Evolutionary conservation across 2,329 filamentous ascomycete species (phyloP).

Genomic region (Byssochlamys sp.): DNA sequence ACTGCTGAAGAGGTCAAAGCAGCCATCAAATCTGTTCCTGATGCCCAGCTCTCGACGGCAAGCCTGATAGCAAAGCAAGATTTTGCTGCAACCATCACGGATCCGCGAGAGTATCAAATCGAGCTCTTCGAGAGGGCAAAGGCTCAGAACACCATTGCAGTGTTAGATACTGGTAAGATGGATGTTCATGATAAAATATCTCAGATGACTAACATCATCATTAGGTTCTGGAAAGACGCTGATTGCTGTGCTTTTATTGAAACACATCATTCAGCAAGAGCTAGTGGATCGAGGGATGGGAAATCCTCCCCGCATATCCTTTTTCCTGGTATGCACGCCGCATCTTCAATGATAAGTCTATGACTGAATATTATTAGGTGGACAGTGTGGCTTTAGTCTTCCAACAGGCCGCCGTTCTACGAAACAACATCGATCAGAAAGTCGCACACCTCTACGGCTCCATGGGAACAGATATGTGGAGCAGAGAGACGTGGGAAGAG

Average conservation of each 20-base stretch:
- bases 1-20: constrained; percentile 31
- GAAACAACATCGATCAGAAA: constrained; percentile 67
- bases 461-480: constrained; percentile 54
- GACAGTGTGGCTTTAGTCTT: constrained; percentile 83
- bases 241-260: constrained; percentile 80
- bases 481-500: constrained; percentile 49
- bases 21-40: constrained; percentile 19
- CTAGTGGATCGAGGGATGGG: constrained; percentile 57
- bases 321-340: constrained; percentile 61
- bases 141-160: constrained; percentile 75
- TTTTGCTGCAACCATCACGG: constrained; percentile 54
- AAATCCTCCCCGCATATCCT: constrained; percentile 56
- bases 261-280: constrained; percentile 67
- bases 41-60: constrained; percentile 46
- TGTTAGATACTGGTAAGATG: constrained; percentile 69
- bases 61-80: constrained; percentile 46
- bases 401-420: constrained; percentile 76
- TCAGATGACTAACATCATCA: background rate
- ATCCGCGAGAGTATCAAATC: constrained; percentile 79
- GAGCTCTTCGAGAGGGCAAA: constrained; percentile 87
- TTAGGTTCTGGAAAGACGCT: constrained; percentile 83
- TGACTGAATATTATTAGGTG: constrained; percentile 40
- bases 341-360: background rate
- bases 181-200: background rate
- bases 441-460: constrained; percentile 66